Conservation (phyloP, 192 early-diverging fungal species). For the Podila epigama region DNA sequence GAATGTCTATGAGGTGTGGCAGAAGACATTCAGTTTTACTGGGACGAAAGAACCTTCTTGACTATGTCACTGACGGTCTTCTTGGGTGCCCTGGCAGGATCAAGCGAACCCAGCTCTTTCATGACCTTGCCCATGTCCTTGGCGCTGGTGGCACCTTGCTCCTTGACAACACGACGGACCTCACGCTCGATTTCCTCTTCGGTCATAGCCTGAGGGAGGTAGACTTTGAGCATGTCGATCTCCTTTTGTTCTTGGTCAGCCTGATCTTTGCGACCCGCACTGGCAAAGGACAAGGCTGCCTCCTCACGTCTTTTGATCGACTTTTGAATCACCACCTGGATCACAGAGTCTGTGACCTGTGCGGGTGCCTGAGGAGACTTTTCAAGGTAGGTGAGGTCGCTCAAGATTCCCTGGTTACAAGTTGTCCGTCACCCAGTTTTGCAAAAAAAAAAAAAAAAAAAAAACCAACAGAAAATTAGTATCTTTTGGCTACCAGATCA, state of each 20-base stretch:
- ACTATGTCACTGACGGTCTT: conserved; percentile 78
- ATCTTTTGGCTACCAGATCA: too few species aligned
- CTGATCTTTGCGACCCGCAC: conserved; percentile 76
- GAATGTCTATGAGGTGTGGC: too few species aligned
- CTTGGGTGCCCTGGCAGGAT: conserved; percentile 75
- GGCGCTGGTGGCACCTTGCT: conserved; percentile 61
- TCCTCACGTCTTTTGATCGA: conserved; percentile 87
- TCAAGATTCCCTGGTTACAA: conserved; percentile 77
- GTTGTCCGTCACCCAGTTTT: background rate
- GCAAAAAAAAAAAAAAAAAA: background rate
- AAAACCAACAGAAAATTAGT: too few species aligned
- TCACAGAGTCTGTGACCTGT: conserved; percentile 62
- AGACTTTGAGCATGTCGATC: conserved; percentile 69
- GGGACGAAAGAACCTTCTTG: conserved; percentile 68
- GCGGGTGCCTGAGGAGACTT: conserved; percentile 62
- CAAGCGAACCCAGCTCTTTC: conserved; percentile 74
- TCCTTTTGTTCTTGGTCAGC: conserved; percentile 75
- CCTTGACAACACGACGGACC: conserved; percentile 58
- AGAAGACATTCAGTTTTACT: conserved; percentile 5
- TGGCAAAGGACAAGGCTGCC: conserved; percentile 69
- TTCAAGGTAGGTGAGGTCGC: conserved; percentile 79
- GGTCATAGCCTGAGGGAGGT: conserved; percentile 83
- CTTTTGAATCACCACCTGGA: conserved; percentile 75
- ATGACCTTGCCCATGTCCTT: conserved; percentile 91
- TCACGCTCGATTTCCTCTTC: conserved; percentile 73